These are phyloP conservation scores for Backusella psychrophila DNA, from an alignment of 192 early-diverging fungal genomes.

Conservation along the genomic window DNA sequence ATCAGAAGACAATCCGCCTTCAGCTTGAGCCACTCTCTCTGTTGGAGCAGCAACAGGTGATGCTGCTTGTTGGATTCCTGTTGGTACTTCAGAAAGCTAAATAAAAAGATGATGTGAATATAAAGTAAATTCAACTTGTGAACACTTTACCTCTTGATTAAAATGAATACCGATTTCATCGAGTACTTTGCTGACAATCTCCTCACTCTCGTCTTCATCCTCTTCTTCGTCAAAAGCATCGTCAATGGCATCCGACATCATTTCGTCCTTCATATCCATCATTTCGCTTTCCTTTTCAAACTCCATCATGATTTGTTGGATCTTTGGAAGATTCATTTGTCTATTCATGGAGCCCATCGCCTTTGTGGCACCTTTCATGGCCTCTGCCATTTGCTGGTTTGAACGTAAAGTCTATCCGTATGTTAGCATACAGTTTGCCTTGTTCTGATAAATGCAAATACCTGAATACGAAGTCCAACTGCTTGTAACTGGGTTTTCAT, in stretches of 20 bases:
- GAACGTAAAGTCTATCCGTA: slow-evolving; percentile 76
- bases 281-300: slow-evolving; percentile 93
- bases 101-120: background rate
- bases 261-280: slow-evolving; percentile 99
- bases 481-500: slow-evolving; percentile 96
- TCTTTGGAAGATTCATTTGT: slow-evolving; percentile 89
- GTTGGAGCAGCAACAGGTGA: slow-evolving; percentile 34
- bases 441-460: slow-evolving; percentile 30
- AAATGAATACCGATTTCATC: slow-evolving; percentile 93
- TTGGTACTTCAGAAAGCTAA: slow-evolving; percentile 49
- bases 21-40: slow-evolving; percentile 49
- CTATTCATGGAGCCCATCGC: slow-evolving; percentile 97
- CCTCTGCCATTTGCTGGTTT: slow-evolving; percentile 94
- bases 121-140: too few species aligned
- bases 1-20: slow-evolving; percentile 52
- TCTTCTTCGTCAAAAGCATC: slow-evolving; percentile 93
- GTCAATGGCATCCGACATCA: slow-evolving; percentile 98
- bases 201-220: slow-evolving; percentile 90
- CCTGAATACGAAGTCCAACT: slow-evolving; percentile 84
- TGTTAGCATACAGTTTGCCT: background rate
- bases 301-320: slow-evolving; percentile 96
- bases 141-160: slow-evolving; percentile 59
- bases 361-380: slow-evolving; percentile 93
- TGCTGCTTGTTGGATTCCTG: slow-evolving; percentile 33
- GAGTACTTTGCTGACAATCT: slow-evolving; percentile 90